Conservation (phyloP, 441 rosid species). For the Populus hybrid region DNA sequence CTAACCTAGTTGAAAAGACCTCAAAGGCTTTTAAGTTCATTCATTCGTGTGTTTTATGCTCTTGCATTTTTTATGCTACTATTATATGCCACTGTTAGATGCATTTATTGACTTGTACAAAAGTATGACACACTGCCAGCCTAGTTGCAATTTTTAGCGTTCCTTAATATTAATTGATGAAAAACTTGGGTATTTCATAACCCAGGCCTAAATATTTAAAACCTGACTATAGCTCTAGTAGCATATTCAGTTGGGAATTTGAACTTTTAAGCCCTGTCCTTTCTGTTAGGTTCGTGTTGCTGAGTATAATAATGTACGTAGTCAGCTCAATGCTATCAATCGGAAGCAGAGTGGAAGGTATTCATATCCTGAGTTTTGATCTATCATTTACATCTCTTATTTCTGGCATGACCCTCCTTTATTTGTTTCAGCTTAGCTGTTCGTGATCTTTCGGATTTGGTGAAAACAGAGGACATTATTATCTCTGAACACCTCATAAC, state of each 20-base stretch:
- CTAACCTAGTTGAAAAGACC: neutral
- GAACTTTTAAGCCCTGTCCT: constrained; percentile 16
- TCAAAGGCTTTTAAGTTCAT: constrained; percentile 3
- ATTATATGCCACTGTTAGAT: neutral
- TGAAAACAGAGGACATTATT: constrained; percentile 86
- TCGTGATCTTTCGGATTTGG: constrained; percentile 93
- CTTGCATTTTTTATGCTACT: neutral
- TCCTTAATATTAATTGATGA: neutral
- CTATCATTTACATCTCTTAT: neutral
- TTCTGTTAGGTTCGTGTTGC: constrained; percentile 83
- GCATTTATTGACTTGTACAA: neutral
- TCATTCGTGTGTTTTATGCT: neutral
- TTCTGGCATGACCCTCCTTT: constrained; percentile 24
- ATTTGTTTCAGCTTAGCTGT: constrained; percentile 86
- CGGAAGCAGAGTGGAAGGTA: constrained; percentile 99
- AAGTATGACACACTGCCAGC: neutral
- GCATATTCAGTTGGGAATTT: constrained; percentile 6
- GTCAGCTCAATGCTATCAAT: constrained; percentile 94
- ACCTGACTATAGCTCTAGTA: neutral
- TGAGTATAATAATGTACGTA: constrained; percentile 87
- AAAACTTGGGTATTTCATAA: neutral
- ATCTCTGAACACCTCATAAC: constrained; percentile 81
- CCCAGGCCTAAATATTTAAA: neutral
- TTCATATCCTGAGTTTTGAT: constrained; percentile 2
- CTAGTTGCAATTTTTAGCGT: neutral